Evolutionary conservation across 1,139 yeast species (phyloP).

Genomic region (Hemisphaericaspora xylanilytica): DNA sequence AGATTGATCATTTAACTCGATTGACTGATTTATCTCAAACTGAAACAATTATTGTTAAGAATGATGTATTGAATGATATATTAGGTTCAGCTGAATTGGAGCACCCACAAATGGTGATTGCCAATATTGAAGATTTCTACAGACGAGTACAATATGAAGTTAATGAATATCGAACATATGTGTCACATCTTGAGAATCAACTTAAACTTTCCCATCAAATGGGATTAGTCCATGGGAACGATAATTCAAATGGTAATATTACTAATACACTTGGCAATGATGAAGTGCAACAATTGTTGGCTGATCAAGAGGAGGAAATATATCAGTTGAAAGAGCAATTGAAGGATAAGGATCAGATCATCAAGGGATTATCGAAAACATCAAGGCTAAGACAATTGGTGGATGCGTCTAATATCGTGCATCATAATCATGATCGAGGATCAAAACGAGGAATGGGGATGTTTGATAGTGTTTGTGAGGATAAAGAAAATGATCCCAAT

Average conservation of each 20-base stretch:
- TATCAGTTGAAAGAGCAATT: slow-evolving; percentile 59
- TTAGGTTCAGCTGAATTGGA: slow-evolving; percentile 35
- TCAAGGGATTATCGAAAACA: slow-evolving; percentile 67
- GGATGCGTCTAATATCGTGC: slow-evolving; percentile 26
- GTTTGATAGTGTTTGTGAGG: slow-evolving; percentile 1
- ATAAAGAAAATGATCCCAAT: slow-evolving; percentile 23
- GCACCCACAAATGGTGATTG: slow-evolving; percentile 37
- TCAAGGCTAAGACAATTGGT: slow-evolving; percentile 50
- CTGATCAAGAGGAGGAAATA: slow-evolving; percentile 71
- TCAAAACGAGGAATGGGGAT: slow-evolving; percentile 4
- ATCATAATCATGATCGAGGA: slow-evolving; percentile 5
- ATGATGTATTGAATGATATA: slow-evolving; percentile 54
- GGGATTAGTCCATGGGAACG: background rate
- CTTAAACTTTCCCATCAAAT: slow-evolving; percentile 27
- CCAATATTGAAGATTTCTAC: slow-evolving; percentile 48
- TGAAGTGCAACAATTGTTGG: slow-evolving; percentile 24
- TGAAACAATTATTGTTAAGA: slow-evolving; percentile 52
- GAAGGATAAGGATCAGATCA: slow-evolving; percentile 71
- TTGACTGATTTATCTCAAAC: slow-evolving; percentile 58
- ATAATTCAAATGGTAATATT: background rate
- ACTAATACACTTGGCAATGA: background rate
- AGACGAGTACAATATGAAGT: slow-evolving; percentile 46
- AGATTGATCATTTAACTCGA: slow-evolving; percentile 66
- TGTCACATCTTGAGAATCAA: slow-evolving; percentile 59
- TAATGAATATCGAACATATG: slow-evolving; percentile 64